Evolutionary conservation across 2,329 filamentous ascomycete genomes (phyloP).

Genomic region (Penicillium sp.): DNA sequence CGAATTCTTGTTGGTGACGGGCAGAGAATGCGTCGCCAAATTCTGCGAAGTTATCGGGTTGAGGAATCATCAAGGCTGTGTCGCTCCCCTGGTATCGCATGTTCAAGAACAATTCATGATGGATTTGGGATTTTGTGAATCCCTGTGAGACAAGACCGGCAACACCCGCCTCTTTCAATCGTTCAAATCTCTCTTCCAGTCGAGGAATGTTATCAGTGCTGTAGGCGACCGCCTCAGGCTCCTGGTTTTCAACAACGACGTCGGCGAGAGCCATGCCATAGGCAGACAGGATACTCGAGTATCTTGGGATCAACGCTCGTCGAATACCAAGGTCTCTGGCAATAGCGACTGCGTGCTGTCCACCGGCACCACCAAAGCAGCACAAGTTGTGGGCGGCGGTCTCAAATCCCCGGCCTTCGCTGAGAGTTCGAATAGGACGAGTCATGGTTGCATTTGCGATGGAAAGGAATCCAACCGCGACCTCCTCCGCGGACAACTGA

Average conservation of each 20-base stretch:
- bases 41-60: constrained; percentile 73
- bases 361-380: constrained; percentile 87
- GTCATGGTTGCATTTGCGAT: constrained; percentile 46
- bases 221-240: constrained; percentile 55
- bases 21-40: constrained; percentile 79
- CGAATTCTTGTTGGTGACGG: constrained; percentile 88
- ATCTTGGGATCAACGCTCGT: constrained; percentile 82
- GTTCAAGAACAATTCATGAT: constrained; percentile 47
- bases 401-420: constrained; percentile 88
- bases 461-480: constrained; percentile 43
- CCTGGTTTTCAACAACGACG: constrained; percentile 83
- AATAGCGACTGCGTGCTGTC: constrained; percentile 89
- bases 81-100: constrained; percentile 53
- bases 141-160: constrained; percentile 36
- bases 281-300: constrained; percentile 86
- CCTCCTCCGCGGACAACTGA: constrained; percentile 66
- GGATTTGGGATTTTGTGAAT: constrained; percentile 42
- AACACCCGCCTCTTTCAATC: constrained; percentile 39
- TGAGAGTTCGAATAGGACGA: constrained; percentile 81
- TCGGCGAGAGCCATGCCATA: constrained; percentile 93
- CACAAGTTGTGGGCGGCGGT: constrained; percentile 86
- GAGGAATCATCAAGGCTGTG: constrained; percentile 49
- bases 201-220: constrained; percentile 27
- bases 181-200: constrained; percentile 32
- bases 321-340: constrained; percentile 79